Evolutionary conservation across 23 red algal species (phyloP).

Genomic region (Gracilaria gracilis): DNA sequence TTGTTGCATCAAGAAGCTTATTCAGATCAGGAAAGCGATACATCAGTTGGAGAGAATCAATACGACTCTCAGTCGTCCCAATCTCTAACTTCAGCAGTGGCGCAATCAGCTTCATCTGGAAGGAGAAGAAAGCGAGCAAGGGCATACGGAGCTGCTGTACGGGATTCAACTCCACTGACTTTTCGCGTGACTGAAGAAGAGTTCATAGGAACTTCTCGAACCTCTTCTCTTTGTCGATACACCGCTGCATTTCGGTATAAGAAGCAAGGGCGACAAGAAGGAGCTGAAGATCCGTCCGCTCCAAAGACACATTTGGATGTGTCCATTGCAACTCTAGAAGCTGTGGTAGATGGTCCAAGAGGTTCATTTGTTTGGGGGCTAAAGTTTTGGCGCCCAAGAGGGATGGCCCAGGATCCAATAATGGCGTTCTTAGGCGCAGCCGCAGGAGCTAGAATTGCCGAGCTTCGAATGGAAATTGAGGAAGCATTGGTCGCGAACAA

Average conservation of each 20-base stretch:
- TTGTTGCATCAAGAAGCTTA: constrained; percentile 38
- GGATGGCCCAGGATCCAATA: constrained; percentile 74
- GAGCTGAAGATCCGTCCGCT: background rate
- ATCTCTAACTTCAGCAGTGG: background rate
- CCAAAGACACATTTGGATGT: constrained; percentile 58
- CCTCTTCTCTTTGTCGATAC: background rate
- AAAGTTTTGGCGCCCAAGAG: constrained; percentile 79
- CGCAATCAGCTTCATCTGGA: background rate
- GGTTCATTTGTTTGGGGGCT: constrained; percentile 77
- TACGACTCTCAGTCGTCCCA: background rate
- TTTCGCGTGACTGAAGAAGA: constrained; percentile 59
- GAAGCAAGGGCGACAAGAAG: background rate
- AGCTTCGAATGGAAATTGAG: constrained; percentile 78
- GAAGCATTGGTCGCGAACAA: constrained; percentile 61
- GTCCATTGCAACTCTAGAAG: constrained; percentile 70
- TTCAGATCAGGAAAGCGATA: constrained; percentile 15
- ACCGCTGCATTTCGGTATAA: constrained; percentile 63
- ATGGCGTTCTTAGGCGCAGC: constrained; percentile 80
- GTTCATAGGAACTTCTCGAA: constrained; percentile 35
- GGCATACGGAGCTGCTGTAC: background rate
- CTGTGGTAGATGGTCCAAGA: constrained; percentile 78
- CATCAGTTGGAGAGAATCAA: background rate
- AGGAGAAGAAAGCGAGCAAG: background rate
- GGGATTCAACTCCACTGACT: constrained; percentile 39
- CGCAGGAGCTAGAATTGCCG: constrained; percentile 65